Conservation (phyloP, 1,139 yeast species). For the Magnusiomyces paraingens region DNA sequence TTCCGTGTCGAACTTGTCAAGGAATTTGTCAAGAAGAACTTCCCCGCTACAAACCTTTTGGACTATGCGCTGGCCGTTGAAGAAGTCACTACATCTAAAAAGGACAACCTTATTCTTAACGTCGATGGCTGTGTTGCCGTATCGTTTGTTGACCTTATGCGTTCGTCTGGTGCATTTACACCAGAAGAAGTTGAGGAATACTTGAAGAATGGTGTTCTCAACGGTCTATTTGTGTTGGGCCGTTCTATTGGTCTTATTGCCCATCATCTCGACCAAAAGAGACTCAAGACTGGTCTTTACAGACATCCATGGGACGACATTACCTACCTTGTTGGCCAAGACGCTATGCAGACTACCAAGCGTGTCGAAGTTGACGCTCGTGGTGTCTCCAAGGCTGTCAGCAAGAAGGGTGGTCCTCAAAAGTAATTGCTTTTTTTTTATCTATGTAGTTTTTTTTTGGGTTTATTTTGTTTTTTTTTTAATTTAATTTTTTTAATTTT, state of each 20-base stretch:
- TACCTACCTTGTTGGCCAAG: conserved; percentile 38
- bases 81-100: conserved; percentile 44
- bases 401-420: conserved; percentile 9
- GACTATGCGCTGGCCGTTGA: conserved; percentile 46
- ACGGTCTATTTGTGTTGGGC: conserved; percentile 42
- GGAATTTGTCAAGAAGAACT: conserved; percentile 41
- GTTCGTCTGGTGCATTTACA: conserved; percentile 41
- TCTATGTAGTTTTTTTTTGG: not conserved
- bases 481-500: not conserved
- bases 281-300: conserved; percentile 42
- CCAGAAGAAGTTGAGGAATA: conserved; percentile 42
- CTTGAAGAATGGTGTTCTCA: conserved; percentile 42
- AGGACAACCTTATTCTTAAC: conserved; percentile 41
- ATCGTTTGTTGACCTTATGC: conserved; percentile 40
- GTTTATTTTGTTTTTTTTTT: not conserved
- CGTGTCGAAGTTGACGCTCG: conserved; percentile 35
- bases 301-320: conserved; percentile 46
- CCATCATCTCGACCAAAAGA: conserved; percentile 43
- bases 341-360: conserved; percentile 30
- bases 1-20: conserved; percentile 44
- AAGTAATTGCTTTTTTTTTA: not conserved
- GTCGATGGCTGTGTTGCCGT: conserved; percentile 45
- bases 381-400: conserved; percentile 29
- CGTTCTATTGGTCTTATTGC: conserved; percentile 44
- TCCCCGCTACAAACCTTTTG: conserved; percentile 39